These are phyloP conservation scores for Trichoderma brevicompactum DNA, from an alignment of 2,329 filamentous ascomycete genomes.

Conservation along the genomic window DNA sequence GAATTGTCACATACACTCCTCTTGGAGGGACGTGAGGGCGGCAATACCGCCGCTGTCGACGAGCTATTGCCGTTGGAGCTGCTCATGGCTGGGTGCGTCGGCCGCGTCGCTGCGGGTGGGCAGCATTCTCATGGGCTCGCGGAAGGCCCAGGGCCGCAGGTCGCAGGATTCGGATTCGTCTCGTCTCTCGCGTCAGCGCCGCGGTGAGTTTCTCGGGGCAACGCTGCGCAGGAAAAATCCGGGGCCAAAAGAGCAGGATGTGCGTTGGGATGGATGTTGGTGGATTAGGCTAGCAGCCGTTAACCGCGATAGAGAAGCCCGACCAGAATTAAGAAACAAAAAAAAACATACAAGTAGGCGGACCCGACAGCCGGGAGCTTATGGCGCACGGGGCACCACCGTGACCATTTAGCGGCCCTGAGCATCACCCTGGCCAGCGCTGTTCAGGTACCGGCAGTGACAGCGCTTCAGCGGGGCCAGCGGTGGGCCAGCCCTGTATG, in stretches of 20 bases:
- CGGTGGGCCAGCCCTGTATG: constrained; percentile 26
- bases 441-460: constrained; percentile 22
- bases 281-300: not conserved
- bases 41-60: constrained; percentile 44
- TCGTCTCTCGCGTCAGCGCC: not conserved
- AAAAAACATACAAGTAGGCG: not conserved
- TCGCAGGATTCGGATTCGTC: not conserved
- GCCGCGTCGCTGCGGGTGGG: constrained; percentile 30
- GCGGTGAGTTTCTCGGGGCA: not conserved
- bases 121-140: constrained; percentile 25
- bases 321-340: not conserved
- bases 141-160: not conserved
- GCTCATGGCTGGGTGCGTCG: constrained; percentile 49
- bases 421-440: not conserved
- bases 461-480: constrained; percentile 22
- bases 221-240: not conserved
- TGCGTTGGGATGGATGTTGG: not conserved
- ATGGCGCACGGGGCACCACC: constrained; percentile 6
- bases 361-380: constrained; percentile 14
- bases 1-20: constrained; percentile 47
- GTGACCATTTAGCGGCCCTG: constrained; percentile 1
- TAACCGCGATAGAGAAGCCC: not conserved
- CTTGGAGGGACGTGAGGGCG: constrained; percentile 50
- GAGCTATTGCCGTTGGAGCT: constrained; percentile 40
- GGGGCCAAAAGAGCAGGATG: not conserved